These are phyloP conservation scores for Trifolium subterraneum DNA, from an alignment of 306 rosid genomes.

Conservation along the genomic window DNA sequence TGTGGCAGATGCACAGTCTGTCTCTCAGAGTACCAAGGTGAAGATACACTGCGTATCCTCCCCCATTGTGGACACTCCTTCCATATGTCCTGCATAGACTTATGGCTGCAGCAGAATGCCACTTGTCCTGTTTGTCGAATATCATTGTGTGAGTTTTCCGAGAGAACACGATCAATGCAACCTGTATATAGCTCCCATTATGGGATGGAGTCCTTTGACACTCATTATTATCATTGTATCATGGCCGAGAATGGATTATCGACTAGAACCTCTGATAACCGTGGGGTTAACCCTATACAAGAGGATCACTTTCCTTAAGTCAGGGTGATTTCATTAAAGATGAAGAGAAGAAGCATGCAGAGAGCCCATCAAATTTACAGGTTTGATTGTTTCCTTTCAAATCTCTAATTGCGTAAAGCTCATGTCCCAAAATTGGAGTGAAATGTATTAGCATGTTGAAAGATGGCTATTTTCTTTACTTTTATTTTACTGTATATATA, in stretches of 20 bases:
- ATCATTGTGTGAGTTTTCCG: constrained; percentile 64
- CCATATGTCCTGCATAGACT: constrained; percentile 87
- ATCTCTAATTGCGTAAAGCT: constrained; percentile 32
- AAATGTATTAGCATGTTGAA: constrained; percentile 33
- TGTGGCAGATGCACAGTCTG: constrained; percentile 64
- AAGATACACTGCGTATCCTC: constrained; percentile 82
- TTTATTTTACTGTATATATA: constrained; percentile 52
- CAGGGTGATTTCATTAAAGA: constrained; percentile 58
- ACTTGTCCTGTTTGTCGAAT: constrained; percentile 95
- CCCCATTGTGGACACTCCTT: constrained; percentile 90
- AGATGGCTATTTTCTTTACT: constrained; percentile 38
- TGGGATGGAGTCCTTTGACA: constrained; percentile 51
- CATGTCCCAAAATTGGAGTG: constrained; percentile 35
- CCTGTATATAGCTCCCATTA: constrained; percentile 70
- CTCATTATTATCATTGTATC: constrained; percentile 53
- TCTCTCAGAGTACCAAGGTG: constrained; percentile 75
- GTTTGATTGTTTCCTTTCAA: constrained; percentile 39
- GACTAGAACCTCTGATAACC: constrained; percentile 48
- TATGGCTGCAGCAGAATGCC: constrained; percentile 90
- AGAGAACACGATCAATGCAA: constrained; percentile 62
- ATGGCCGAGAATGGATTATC: constrained; percentile 47
- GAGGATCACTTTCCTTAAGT: constrained; percentile 50
- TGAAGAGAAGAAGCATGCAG: constrained; percentile 66
- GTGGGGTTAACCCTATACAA: constrained; percentile 51
- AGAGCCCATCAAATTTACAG: constrained; percentile 79